Evolutionary conservation across 2,329 filamentous ascomycete species (phyloP).

Genomic region (Fusarium concolor): DNA sequence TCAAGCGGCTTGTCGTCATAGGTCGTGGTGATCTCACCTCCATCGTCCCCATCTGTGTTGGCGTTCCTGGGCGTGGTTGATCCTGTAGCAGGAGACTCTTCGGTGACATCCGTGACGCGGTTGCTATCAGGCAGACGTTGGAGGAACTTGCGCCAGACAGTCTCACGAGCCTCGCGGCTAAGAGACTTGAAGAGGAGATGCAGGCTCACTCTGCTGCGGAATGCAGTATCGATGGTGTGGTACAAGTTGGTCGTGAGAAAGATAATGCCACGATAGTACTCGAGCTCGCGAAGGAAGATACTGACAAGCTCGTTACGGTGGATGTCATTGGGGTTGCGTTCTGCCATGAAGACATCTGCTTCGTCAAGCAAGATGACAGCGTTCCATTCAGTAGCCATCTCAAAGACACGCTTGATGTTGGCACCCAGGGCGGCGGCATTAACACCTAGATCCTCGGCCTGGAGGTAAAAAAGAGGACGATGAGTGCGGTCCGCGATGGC

Average conservation of each 20-base stretch:
- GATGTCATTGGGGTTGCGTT: constrained; percentile 59
- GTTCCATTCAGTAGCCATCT: constrained; percentile 62
- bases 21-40: background rate
- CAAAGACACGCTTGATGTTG: constrained; percentile 60
- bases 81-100: constrained; percentile 6
- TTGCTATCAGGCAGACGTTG: constrained; percentile 47
- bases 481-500: constrained; percentile 57
- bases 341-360: constrained; percentile 64
- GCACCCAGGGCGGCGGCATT: constrained; percentile 57
- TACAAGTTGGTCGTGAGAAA: constrained; percentile 60
- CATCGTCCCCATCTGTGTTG: background rate
- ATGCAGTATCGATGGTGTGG: constrained; percentile 57
- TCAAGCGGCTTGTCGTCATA: constrained; percentile 33
- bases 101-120: constrained; percentile 7
- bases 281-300: constrained; percentile 60
- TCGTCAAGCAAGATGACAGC: constrained; percentile 65
- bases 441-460: constrained; percentile 61
- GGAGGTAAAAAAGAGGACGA: constrained; percentile 59
- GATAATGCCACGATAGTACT: constrained; percentile 59
- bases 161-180: constrained; percentile 51
- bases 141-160: constrained; percentile 62
- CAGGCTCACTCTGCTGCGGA: constrained; percentile 60
- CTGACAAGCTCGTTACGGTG: constrained; percentile 62
- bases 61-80: constrained; percentile 12
- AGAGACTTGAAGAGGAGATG: constrained; percentile 60